Conservation (phyloP, 306 rosid genomes). For the Vachellia pachyceras region DNA sequence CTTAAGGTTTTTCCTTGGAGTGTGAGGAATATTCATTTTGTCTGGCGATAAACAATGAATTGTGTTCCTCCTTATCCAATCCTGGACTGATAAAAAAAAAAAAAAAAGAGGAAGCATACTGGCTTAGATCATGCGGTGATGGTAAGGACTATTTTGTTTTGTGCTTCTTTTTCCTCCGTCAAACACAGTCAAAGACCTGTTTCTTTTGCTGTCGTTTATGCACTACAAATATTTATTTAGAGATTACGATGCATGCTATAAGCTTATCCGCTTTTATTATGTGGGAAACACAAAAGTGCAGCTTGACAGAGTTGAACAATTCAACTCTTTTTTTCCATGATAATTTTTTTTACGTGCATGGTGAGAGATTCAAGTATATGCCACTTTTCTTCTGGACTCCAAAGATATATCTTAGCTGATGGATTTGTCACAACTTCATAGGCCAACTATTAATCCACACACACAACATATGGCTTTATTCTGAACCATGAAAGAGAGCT, state of each 20-base stretch:
- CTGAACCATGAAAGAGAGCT: background rate
- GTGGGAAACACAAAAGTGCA: conserved; percentile 55
- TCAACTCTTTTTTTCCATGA: conserved; percentile 3
- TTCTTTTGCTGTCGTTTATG: conserved; percentile 41
- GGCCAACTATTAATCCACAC: conserved; percentile 1
- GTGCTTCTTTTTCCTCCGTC: conserved; percentile 44
- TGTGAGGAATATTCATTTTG: conserved; percentile 73
- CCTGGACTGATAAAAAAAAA: conserved; percentile 33
- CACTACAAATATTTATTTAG: conserved; percentile 44
- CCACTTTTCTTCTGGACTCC: background rate
- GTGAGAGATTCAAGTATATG: background rate
- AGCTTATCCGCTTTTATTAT: conserved; percentile 55
- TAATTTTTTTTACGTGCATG: conserved; percentile 12
- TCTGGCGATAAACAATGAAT: conserved; percentile 53
- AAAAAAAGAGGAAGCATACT: conserved; percentile 26
- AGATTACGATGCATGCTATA: conserved; percentile 54
- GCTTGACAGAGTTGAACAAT: conserved; percentile 61
- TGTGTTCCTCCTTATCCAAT: conserved; percentile 68
- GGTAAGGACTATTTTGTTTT: conserved; percentile 35
- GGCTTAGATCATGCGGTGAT: conserved; percentile 33
- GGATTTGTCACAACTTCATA: background rate
- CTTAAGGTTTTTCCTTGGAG: conserved; percentile 38
- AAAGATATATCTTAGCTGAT: background rate
- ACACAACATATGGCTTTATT: background rate
- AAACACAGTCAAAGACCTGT: conserved; percentile 51